Conservation (phyloP, 495 filamentous ascomycete species). For the Aspergillus kassunensis region DNA sequence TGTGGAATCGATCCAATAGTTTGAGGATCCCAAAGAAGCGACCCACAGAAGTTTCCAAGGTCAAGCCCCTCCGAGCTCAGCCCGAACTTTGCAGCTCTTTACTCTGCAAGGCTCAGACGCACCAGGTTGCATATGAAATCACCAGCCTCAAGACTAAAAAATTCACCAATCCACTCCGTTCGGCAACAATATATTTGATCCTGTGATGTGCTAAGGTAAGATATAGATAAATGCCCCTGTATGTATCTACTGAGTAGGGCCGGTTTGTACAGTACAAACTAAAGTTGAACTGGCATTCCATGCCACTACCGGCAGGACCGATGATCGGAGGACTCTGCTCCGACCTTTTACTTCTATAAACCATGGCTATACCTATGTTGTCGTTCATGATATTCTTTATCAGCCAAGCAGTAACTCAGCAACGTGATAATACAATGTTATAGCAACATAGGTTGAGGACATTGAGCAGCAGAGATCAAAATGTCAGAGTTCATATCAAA, state of each 20-base stretch:
- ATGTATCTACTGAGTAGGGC: too few species aligned
- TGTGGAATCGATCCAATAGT: slow-evolving; percentile 6
- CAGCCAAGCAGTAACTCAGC: too few species aligned
- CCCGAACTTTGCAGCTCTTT: background rate
- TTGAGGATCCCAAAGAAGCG: background rate
- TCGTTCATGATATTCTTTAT: too few species aligned
- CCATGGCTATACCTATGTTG: background rate
- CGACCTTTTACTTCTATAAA: slow-evolving; percentile 1
- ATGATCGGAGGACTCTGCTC: slow-evolving; percentile 12
- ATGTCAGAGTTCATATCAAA: background rate
- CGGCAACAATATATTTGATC: background rate
- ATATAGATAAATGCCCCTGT: too few species aligned
- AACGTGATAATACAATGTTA: too few species aligned
- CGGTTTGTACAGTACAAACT: too few species aligned
- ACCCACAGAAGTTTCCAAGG: background rate
- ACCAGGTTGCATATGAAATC: background rate
- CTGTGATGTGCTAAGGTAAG: background rate
- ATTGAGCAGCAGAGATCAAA: too few species aligned
- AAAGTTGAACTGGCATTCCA: too few species aligned
- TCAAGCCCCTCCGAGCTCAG: background rate
- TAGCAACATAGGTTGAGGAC: too few species aligned
- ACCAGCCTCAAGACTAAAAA: background rate
- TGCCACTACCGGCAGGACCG: slow-evolving; percentile 1
- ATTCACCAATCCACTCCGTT: too few species aligned
- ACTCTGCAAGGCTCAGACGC: background rate